Evolutionary conservation across 2,329 filamentous ascomycete species (phyloP), one percentile per base, ranked within the genome.

Genomic region (Beauveria rudraprayagi): DNA sequence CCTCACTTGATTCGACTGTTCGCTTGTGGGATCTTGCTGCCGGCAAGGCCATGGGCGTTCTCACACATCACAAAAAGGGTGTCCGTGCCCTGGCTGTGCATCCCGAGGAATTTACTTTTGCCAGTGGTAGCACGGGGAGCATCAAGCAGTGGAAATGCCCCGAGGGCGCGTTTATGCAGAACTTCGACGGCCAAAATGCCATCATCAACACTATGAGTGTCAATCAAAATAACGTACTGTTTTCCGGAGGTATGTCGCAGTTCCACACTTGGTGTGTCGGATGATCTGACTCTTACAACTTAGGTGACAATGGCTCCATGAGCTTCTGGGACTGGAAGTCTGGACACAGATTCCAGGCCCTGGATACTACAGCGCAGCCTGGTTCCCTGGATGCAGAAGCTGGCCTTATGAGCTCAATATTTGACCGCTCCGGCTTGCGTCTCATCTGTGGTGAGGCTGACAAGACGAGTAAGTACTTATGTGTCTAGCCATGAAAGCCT

Each of bases 101-200:
- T 71, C 94, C 95, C 0, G 86, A 85, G 63, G 94, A 99, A 74
- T 99, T 96, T 71, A 99, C 95, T 0, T 99, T 99, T 72, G 94
- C 94, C 5, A 92, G 86, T 63, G 94, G 89, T 48, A 96, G 91
- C 69, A 92, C 93, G 0, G 89, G 90, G 26, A 92, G 90, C 71
- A 97, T 99, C 77, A 99, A 99, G 80, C 94, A 99, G 77, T 99
- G 94, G 93, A 97, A 97, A 74, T 97, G 92, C 67, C 95, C 95
- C 1, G 92, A 97, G 72, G 95, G 93, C 43, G 91, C 91, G 17
- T 97, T 99, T 72, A 99, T 99, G 94, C 92, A 97, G 74, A 97
- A 97, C 72, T 97, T 97, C 70, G 91, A 96, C 48, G 93, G 93
- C 5, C 93, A 97, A 70, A 97, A 97, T 70, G 85, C 91, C 63